phyloP scores from a whole-genome alignment of 345 rosid genomes.

The Isatis tinctoria region DNA sequence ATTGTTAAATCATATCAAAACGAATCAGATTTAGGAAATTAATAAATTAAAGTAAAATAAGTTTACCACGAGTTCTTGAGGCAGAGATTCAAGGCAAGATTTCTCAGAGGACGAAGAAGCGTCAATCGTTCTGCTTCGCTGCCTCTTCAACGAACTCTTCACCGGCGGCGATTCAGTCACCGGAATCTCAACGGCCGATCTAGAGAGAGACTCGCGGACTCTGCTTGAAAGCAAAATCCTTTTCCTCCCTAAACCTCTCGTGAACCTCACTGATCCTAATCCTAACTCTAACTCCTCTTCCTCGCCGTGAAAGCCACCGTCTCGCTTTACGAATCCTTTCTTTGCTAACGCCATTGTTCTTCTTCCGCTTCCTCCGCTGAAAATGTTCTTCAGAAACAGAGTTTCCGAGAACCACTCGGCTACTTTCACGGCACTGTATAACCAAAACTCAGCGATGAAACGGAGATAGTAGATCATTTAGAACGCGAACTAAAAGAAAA shows the following conservation, averaged over 20 bases:
- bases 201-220: not conserved
- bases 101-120: constrained; percentile 21
- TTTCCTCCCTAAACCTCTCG: constrained; percentile 67
- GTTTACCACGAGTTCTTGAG: constrained; percentile 70
- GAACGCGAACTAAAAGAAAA: not conserved
- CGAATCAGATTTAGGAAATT: not conserved
- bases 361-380: not conserved
- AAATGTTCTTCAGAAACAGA: not conserved
- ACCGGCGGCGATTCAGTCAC: constrained; percentile 22
- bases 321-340: constrained; percentile 17
- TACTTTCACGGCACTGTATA: not conserved
- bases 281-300: constrained; percentile 34
- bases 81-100: constrained; percentile 60
- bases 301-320: constrained; percentile 1
- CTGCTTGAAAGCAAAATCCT: constrained; percentile 49
- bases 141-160: constrained; percentile 50
- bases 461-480: constrained; percentile 16
- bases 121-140: constrained; percentile 37
- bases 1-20: not conserved
- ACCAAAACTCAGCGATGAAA: constrained; percentile 34
- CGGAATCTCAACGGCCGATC: constrained; percentile 30
- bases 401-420: not conserved
- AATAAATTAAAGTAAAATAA: not conserved
- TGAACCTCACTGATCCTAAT: constrained; percentile 45
- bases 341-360: constrained; percentile 42